Evolutionary conservation across 257 asterid species (phyloP), one percentile per base, ranked within the genome.

Genomic region (Scutellaria barbata): DNA sequence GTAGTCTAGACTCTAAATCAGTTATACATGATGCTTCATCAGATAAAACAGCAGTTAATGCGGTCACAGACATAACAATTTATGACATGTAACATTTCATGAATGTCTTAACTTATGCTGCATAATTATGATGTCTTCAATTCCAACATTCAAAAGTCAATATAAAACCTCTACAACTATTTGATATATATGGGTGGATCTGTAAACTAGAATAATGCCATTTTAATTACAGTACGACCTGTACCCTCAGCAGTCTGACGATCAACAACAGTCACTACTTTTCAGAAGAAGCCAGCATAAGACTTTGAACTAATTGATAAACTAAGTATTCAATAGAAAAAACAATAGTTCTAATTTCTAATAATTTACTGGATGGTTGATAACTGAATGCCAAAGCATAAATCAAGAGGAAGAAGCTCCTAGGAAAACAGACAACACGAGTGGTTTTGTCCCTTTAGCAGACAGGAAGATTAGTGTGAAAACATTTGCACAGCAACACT

Each of bases 211-310:
- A 22, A 1, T 10, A 66, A 5, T 9, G n/a, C 42, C 41, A 40
- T 20, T 10, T 8, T 30, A 25, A 46, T 41, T 46, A 64, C 56
- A 46, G 22, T 46, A 53, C 18, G 58, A 8, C 33, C 12, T 48
- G 47, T 25, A 66, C 35, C 61, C 13, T 35, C 35, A 10, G n/a
- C 46, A n/a, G n/a, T n/a, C 18, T 12, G 51, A 45, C 35, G 35
- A 30, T 30, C 35, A 12, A 17, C 42, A 42, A 10, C 30, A 46
- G 5, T 7, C 22, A 22, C 9, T 16, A 16, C 20, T 16, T 17
- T 33, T 7, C 52, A 67, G 60, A 67, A 48, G 60, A 68, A 39
- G 63, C 40, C 63, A 68, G 53, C 8, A 68, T 7, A 8, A 37
- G 8, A n/a, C 57, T 55, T 53, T 42, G 39, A 46, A 57, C 61